phyloP scores from a whole-genome alignment of 176 grass and related monocot genomes.

The Cenchrus americanus region DNA sequence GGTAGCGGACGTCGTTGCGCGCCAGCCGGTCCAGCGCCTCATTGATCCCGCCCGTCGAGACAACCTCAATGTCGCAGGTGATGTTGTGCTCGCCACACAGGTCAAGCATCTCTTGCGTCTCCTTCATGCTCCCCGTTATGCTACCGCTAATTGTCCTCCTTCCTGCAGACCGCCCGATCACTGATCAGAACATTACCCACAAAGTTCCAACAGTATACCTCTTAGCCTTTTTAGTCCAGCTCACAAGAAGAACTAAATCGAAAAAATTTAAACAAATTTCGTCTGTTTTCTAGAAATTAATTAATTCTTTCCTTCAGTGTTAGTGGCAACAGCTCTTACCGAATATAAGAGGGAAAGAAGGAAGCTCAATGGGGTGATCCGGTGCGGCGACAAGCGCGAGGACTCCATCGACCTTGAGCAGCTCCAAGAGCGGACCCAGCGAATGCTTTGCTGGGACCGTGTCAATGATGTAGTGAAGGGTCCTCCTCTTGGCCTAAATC shows the following conservation, averaged over 20 bases:
- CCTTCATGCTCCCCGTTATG: slow-evolving; percentile 77
- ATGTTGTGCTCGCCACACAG: slow-evolving; percentile 68
- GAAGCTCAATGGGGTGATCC: slow-evolving; percentile 79
- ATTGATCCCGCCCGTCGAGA: slow-evolving; percentile 62
- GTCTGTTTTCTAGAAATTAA: too few species aligned
- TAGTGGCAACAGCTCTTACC: slow-evolving; percentile 10
- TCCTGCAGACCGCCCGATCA: too few species aligned
- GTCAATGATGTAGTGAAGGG: slow-evolving; percentile 80
- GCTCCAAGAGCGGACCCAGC: slow-evolving; percentile 70
- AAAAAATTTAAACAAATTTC: too few species aligned
- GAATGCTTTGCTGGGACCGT: slow-evolving; percentile 77
- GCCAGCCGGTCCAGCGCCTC: slow-evolving; percentile 57
- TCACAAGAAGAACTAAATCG: too few species aligned
- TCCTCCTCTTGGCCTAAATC: slow-evolving; percentile 41
- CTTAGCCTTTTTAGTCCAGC: too few species aligned
- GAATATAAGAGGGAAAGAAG: slow-evolving; percentile 88
- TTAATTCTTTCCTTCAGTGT: too few species aligned
- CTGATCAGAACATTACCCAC: too few species aligned
- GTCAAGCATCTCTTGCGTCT: slow-evolving; percentile 95
- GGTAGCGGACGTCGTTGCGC: slow-evolving; percentile 83
- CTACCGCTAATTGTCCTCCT: slow-evolving; percentile 78
- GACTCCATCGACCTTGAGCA: slow-evolving; percentile 76
- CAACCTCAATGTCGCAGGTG: slow-evolving; percentile 73
- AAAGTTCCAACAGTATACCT: too few species aligned
- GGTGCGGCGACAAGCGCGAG: slow-evolving; percentile 77